A percentile compares a stretch with the other conserved stretches of the same genome.
phyloP scores from a whole-genome alignment of 2,329 filamentous ascomycete genomes.

The Polychaeton citri region DNA sequence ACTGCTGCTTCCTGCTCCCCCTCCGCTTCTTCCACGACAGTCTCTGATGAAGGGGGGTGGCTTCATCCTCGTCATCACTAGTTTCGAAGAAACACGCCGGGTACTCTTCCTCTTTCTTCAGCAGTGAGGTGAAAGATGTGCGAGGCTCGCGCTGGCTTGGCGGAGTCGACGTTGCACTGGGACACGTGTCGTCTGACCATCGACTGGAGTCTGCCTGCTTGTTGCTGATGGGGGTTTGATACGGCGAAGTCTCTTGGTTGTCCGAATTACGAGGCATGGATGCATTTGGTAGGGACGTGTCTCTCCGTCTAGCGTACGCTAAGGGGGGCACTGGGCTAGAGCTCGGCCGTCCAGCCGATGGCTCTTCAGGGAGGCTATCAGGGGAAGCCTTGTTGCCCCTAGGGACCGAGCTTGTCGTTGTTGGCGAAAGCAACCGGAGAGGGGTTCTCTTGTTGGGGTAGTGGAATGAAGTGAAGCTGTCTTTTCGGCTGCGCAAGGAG shows the following conservation, averaged over 20 bases:
- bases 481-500: conserved; percentile 14
- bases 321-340: conserved; percentile 1
- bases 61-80: conserved; percentile 7
- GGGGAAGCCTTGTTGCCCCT: neutral
- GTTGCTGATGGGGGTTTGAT: neutral
- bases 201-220: conserved; percentile 3
- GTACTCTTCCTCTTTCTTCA: conserved; percentile 11
- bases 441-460: conserved; percentile 7
- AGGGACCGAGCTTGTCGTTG: conserved; percentile 4
- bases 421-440: conserved; percentile 12
- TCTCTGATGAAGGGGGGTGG: too few relatives aligned
- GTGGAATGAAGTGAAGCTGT: conserved; percentile 13
- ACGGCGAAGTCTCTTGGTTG: neutral
- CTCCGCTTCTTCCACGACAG: too few relatives aligned
- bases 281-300: neutral
- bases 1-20: too few relatives aligned
- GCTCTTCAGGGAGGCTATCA: neutral
- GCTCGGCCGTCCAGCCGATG: neutral
- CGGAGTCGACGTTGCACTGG: conserved; percentile 9
- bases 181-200: conserved; percentile 19
- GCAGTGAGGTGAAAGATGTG: conserved; percentile 13
- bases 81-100: conserved; percentile 20
- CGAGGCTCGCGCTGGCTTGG: conserved; percentile 7
- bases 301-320: conserved; percentile 1
- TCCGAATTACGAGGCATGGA: neutral